Evolutionary conservation across 2,329 filamentous ascomycete genomes (phyloP).

Genomic region (Sporothrix protearum): DNA sequence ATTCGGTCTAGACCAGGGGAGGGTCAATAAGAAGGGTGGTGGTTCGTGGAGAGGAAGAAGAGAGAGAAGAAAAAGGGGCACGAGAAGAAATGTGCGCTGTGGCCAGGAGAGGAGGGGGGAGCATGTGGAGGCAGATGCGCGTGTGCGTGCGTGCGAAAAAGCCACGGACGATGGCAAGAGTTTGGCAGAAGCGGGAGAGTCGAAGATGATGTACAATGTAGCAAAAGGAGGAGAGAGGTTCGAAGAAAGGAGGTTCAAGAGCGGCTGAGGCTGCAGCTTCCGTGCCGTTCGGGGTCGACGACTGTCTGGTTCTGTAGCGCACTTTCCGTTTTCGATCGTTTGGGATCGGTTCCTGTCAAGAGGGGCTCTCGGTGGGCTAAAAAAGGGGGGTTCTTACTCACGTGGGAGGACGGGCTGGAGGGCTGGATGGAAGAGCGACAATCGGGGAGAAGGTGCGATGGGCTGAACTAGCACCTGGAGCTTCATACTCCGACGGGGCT

Average conservation of each 20-base stretch:
- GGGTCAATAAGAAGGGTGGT: neutral
- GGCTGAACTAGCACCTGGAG: neutral
- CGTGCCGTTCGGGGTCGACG: constrained; percentile 13
- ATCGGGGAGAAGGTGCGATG: neutral
- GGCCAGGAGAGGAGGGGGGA: neutral
- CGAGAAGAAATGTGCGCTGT: neutral
- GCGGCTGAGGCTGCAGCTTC: neutral
- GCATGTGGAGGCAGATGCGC: neutral
- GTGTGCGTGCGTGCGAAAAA: neutral
- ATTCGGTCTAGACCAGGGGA: constrained; percentile 10
- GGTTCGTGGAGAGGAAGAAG: neutral
- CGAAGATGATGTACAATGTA: neutral
- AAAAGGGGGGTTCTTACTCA: neutral
- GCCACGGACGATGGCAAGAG: neutral
- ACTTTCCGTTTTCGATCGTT: constrained; percentile 14
- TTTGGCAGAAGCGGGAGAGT: neutral
- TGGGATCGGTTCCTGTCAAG: constrained; percentile 13
- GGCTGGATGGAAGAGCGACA: neutral
- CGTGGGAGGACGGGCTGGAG: neutral
- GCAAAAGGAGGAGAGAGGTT: neutral
- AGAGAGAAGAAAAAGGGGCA: constrained; percentile 8
- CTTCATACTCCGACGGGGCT: constrained; percentile 3
- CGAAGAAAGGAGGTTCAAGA: neutral
- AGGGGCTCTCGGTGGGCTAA: constrained; percentile 7
- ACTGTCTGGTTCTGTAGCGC: neutral